These are phyloP conservation scores for Mortierella sp. DNA, from an alignment of 371 early-diverging fungal species.

Conservation along the genomic window DNA sequence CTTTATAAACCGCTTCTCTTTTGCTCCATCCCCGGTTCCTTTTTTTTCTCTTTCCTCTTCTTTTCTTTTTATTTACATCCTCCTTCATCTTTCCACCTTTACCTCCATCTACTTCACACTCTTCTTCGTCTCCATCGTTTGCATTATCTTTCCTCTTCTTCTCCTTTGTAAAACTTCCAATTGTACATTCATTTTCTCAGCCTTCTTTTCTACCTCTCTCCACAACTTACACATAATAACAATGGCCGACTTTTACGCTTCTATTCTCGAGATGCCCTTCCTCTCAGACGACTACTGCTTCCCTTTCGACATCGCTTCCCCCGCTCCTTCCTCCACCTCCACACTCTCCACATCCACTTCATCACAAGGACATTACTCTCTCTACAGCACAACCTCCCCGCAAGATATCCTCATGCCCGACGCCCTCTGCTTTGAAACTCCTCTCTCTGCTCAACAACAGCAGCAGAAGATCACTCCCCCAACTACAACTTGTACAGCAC, in stretches of 20 bases:
- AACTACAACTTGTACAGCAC: neutral
- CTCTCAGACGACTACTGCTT: slow-evolving; percentile 63
- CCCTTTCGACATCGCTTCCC: slow-evolving; percentile 30
- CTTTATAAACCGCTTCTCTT: slow-evolving; percentile 12
- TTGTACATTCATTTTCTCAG: neutral
- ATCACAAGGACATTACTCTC: slow-evolving; percentile 13
- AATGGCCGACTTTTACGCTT: slow-evolving; percentile 76
- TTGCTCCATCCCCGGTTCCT: neutral
- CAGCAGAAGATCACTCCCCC: slow-evolving; percentile 22
- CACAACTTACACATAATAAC: slow-evolving; percentile 58
- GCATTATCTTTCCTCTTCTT: neutral
- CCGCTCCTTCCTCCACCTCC: neutral
- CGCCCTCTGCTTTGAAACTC: slow-evolving; percentile 10
- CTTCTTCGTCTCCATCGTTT: neutral
- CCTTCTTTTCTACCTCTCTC: neutral
- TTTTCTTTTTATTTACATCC: neutral
- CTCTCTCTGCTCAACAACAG: neutral
- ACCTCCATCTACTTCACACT: neutral
- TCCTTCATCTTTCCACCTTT: neutral
- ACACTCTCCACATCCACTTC: neutral
- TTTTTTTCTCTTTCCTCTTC: slow-evolving; percentile 8
- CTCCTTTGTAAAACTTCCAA: neutral
- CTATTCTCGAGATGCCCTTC: slow-evolving; percentile 71
- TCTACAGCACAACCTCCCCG: slow-evolving; percentile 34
- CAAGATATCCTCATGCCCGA: slow-evolving; percentile 30